These are phyloP conservation scores for Umbelopsis sp. DNA, from an alignment of 192 early-diverging fungal species.

Conservation along the genomic window DNA sequence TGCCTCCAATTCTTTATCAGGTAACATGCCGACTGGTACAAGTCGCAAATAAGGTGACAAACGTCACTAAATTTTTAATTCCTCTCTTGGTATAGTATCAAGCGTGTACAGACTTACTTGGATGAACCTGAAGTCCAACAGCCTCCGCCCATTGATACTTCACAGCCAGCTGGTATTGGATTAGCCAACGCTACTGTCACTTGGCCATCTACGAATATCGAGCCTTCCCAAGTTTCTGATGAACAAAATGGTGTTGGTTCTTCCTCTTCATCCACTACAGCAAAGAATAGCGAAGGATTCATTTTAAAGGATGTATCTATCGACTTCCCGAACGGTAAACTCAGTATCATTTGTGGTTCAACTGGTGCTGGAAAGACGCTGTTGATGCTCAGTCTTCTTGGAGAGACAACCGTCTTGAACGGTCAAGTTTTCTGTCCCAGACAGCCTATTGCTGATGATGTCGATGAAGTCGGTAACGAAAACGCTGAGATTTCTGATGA, in stretches of 20 bases:
- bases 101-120: slow-evolving; percentile 73
- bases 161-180: slow-evolving; percentile 28
- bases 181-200: slow-evolving; percentile 52
- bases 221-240: not conserved
- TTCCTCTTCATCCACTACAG: not conserved
- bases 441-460: slow-evolving; percentile 14
- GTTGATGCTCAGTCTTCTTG: slow-evolving; percentile 74
- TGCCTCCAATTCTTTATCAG: slow-evolving; percentile 26
- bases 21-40: not conserved
- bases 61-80: not conserved
- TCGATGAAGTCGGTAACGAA: not conserved
- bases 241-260: not conserved
- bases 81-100: slow-evolving; percentile 34
- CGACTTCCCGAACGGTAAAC: slow-evolving; percentile 51
- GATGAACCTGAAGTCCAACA: slow-evolving; percentile 71
- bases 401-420: slow-evolving; percentile 48
- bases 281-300: slow-evolving; percentile 33
- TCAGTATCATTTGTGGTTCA: slow-evolving; percentile 64
- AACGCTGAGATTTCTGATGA: slow-evolving; percentile 21
- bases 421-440: slow-evolving; percentile 40
- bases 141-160: slow-evolving; percentile 28
- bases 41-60: not conserved
- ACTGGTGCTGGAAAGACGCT: slow-evolving; percentile 88
- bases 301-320: slow-evolving; percentile 43
- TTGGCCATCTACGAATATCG: slow-evolving; percentile 34